These are phyloP conservation scores for Aspergillus sp. DNA, from an alignment of 2,329 filamentous ascomycete genomes.

Conservation along the genomic window DNA sequence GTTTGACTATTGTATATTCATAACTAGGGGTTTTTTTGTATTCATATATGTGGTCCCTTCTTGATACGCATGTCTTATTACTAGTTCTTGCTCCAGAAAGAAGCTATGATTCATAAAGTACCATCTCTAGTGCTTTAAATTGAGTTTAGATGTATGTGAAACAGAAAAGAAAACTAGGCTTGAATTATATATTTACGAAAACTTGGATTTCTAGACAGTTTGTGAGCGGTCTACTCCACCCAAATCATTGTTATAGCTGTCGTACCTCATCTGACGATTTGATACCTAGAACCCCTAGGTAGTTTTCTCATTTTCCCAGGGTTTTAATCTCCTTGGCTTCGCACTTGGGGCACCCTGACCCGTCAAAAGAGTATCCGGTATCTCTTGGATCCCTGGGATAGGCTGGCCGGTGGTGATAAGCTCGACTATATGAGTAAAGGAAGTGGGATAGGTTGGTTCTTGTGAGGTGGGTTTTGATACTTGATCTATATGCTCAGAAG, in stretches of 20 bases:
- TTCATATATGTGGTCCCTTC: background rate
- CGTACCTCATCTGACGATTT: background rate
- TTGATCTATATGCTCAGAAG: constrained; percentile 12
- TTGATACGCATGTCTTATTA: background rate
- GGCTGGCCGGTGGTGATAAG: constrained; percentile 79
- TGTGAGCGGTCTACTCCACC: background rate
- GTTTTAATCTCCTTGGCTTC: constrained; percentile 61
- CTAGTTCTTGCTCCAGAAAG: background rate
- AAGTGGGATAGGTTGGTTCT: constrained; percentile 71
- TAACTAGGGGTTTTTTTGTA: constrained; percentile 7
- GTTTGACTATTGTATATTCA: background rate
- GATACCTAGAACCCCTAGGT: background rate
- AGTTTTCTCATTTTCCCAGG: constrained; percentile 71
- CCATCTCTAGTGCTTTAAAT: background rate
- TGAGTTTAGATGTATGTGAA: background rate
- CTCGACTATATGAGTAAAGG: constrained; percentile 82
- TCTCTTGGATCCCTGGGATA: constrained; percentile 83
- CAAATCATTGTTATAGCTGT: background rate
- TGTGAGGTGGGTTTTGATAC: constrained; percentile 44
- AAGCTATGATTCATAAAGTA: background rate
- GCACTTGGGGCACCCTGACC: constrained; percentile 62
- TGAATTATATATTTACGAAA: background rate
- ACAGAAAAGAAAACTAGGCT: background rate
- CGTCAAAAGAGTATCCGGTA: constrained; percentile 74
- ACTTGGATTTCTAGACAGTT: background rate